Evolutionary conservation across 805 yeast species (phyloP), one percentile per base, ranked within the genome.

Genomic region (Wickerhamiella vanderwaltii): DNA sequence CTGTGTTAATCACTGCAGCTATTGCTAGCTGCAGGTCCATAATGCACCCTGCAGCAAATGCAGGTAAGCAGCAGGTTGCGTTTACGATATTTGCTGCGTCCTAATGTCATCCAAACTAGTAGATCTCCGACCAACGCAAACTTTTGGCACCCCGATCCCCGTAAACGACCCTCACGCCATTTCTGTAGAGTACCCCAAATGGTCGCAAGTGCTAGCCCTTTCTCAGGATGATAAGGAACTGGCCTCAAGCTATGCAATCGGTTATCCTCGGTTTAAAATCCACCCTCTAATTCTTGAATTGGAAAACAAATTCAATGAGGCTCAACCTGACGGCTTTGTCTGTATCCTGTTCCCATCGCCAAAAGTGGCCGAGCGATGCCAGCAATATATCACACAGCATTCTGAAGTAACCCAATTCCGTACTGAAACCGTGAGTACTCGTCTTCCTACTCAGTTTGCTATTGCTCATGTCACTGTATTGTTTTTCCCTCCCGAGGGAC

Each of bases 111-210:
- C n/a, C n/a, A n/a, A n/a, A n/a, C n/a, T n/a, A n/a, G n/a, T n/a
- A n/a, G n/a, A n/a, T n/a, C 31, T 25, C 5, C 31, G 24, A 17
- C 31, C 40, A 19, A 29, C 40, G 3, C 28, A 20, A 6, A 22
- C 6, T 15, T 30, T 26, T 16, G 43, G 43, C 9, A 17, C 31
- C 9, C 32, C 26, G 9, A 40, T 40, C 12, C 43, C 43, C 5
- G 31, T 29, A 9, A 20, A 33, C 20, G 34, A 33, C 6, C 22
- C 18, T 18, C 43, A 40, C 17, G 43, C 34, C 15, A 25, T 33
- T 3, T 33, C 38, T 9, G 37, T 32, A 5, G 37, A 34, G 23
- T 29, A 33, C 19, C 38, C 43, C 6, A 40, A 22, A 22, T 29
- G 25, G 17, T 5, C 16, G 7, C 15, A 37, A 6, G 9, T 37